These are phyloP conservation scores for Cudoniella acicularis DNA, from an alignment of 495 filamentous ascomycete genomes.

Conservation along the genomic window DNA sequence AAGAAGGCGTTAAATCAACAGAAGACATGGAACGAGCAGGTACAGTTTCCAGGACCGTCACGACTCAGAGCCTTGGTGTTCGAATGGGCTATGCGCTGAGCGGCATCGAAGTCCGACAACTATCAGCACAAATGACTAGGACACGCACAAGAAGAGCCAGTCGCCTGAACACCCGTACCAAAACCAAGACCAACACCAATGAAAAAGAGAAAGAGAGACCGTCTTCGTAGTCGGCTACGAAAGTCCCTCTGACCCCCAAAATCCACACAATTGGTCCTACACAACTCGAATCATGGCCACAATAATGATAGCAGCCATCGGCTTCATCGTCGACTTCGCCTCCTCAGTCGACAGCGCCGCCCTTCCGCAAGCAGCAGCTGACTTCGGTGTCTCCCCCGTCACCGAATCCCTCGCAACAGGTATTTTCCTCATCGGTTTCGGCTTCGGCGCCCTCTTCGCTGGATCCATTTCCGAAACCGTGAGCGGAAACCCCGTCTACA, in stretches of 20 bases:
- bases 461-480: slow-evolving; percentile 54
- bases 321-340: slow-evolving; percentile 46
- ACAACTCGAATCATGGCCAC: slow-evolving; percentile 37
- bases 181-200: not conserved
- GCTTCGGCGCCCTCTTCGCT: slow-evolving; percentile 47
- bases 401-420: slow-evolving; percentile 51
- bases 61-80: slow-evolving; percentile 13
- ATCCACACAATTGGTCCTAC: slow-evolving; percentile 47
- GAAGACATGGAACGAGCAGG: not conserved
- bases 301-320: slow-evolving; percentile 43
- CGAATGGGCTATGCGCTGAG: slow-evolving; percentile 19
- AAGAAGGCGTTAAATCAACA: not conserved
- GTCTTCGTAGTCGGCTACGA: slow-evolving; percentile 60
- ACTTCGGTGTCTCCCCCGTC: slow-evolving; percentile 49
- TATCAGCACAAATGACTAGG: slow-evolving; percentile 5
- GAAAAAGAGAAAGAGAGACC: slow-evolving; percentile 9
- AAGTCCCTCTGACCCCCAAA: slow-evolving; percentile 39
- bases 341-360: slow-evolving; percentile 49
- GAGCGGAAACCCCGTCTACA: slow-evolving; percentile 62
- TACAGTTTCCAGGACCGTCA: not conserved
- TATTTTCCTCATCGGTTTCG: slow-evolving; percentile 62
- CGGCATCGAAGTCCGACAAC: slow-evolving; percentile 17
- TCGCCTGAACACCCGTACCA: not conserved
- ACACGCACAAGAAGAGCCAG: slow-evolving; percentile 5
- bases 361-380: slow-evolving; percentile 37